phyloP scores from a whole-genome alignment of 331 rosid genomes.

The Acacia pycnantha region DNA sequence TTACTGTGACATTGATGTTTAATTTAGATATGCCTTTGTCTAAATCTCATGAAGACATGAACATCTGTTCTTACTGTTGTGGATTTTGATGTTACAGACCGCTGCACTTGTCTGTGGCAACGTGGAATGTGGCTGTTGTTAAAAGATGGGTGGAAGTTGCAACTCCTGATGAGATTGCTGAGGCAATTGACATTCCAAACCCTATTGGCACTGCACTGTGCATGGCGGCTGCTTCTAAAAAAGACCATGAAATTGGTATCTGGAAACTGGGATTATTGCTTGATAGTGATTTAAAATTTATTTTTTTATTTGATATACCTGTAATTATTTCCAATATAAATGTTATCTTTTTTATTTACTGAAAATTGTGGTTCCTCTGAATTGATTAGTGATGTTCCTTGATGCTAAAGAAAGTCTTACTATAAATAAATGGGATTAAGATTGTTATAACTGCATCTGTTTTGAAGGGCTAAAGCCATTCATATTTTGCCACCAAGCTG shows the following conservation, averaged over 20 bases:
- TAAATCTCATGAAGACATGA: conserved; percentile 14
- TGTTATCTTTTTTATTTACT: conserved; percentile 6
- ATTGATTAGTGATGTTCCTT: conserved; percentile 1
- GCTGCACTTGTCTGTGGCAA: conserved; percentile 91
- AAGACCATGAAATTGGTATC: conserved; percentile 92
- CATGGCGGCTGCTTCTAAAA: conserved; percentile 97
- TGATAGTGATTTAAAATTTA: conserved; percentile 22
- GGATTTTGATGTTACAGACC: conserved; percentile 60
- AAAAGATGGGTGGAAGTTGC: conserved; percentile 96
- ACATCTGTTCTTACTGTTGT: conserved; percentile 25
- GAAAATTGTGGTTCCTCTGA: conserved; percentile 15
- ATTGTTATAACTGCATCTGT: not conserved
- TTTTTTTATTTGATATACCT: conserved; percentile 20
- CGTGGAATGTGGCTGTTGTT: conserved; percentile 93
- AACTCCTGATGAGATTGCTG: conserved; percentile 70
- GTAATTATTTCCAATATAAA: not conserved
- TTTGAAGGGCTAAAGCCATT: conserved; percentile 4
- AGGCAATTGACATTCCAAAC: conserved; percentile 76
- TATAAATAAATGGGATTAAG: not conserved
- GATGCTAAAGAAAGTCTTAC: not conserved
- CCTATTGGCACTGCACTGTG: conserved; percentile 93
- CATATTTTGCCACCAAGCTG: conserved; percentile 2
- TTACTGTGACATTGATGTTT: not conserved
- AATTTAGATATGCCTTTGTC: not conserved
- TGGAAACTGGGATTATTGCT: conserved; percentile 24